Evolutionary conservation across 768 basidiomycete genomes (phyloP).

Genomic region (Calvatia gigantea): DNA sequence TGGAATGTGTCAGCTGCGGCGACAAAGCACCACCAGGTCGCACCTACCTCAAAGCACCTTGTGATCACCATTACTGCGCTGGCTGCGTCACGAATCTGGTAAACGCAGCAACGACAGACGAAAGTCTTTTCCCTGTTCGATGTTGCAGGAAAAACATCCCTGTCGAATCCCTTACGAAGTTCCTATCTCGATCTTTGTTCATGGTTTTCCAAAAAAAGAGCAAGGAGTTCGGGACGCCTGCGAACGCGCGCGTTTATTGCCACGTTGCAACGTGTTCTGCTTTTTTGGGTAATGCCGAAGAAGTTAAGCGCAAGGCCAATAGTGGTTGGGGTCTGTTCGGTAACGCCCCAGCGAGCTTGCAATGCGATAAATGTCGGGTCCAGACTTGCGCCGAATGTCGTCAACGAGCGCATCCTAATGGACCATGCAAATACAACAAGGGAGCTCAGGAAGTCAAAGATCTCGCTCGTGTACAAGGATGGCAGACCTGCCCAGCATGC

Average conservation of each 20-base stretch:
- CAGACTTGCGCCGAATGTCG: conserved; percentile 15
- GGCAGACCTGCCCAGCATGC: conserved; percentile 67
- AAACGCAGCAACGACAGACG: conserved; percentile 18
- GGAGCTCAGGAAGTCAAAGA: conserved; percentile 38
- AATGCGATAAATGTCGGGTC: conserved; percentile 9
- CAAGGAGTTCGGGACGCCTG: conserved; percentile 16
- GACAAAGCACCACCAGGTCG: conserved; percentile 7
- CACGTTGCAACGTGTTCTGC: conserved; percentile 15
- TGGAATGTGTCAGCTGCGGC: conserved; percentile 17
- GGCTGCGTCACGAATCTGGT: conserved; percentile 17
- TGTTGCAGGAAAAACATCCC: conserved; percentile 19
- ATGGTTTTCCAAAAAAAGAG: conserved; percentile 13
- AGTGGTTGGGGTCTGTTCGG: background rate
- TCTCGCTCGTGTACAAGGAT: conserved; percentile 41
- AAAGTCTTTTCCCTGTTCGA: conserved; percentile 19
- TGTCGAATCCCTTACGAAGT: background rate
- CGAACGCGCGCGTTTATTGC: conserved; percentile 18
- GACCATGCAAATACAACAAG: conserved; percentile 24
- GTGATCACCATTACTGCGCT: conserved; percentile 18
- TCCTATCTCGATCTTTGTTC: conserved; percentile 11
- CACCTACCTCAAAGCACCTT: conserved; percentile 11
- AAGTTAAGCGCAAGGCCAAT: background rate
- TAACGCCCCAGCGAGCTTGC: background rate
- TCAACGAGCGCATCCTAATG: conserved; percentile 10
- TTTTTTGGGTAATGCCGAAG: conserved; percentile 13